Percentiles rank a stretch among this genome's conserved stretches.
Evolutionary conservation across 2,329 filamentous ascomycete species (phyloP).

Genomic region (Beauveria sp.): DNA sequence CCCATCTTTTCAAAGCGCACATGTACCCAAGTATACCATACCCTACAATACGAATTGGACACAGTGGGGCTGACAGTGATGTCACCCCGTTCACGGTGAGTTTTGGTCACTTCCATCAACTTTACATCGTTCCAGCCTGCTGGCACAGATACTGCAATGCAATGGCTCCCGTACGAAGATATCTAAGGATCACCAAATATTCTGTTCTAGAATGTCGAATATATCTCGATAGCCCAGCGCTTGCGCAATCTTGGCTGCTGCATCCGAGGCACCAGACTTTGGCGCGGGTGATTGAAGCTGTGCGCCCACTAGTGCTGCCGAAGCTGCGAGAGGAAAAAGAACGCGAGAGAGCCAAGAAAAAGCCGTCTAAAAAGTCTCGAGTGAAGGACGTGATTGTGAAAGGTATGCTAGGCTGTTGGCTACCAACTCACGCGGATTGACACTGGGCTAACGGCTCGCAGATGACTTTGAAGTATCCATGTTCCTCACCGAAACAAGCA

Average conservation of each 20-base stretch:
- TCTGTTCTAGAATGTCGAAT: conserved; percentile 96
- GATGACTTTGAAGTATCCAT: conserved; percentile 95
- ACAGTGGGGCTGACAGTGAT: not conserved
- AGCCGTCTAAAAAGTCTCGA: conserved; percentile 63
- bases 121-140: not conserved
- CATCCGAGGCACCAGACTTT: conserved; percentile 69
- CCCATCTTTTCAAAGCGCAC: not conserved
- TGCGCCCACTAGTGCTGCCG: conserved; percentile 79
- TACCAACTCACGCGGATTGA: not conserved
- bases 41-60: too few species aligned
- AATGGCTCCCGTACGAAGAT: conserved; percentile 85
- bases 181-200: conserved; percentile 84
- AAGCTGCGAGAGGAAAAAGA: conserved; percentile 82
- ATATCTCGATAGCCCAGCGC: conserved; percentile 84
- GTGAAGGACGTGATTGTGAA: conserved; percentile 83
- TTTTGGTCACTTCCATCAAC: not conserved
- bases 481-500: conserved; percentile 80
- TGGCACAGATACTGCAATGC: not conserved
- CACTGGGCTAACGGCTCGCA: conserved; percentile 28
- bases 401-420: conserved; percentile 42
- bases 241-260: conserved; percentile 77
- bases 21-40: not conserved
- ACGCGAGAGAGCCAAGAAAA: conserved; percentile 48
- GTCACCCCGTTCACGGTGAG: not conserved
- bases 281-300: conserved; percentile 72